Conservation (phyloP, 176 grass and related monocot genomes). For the bread wheat (Triticum aestivum) region DNA sequence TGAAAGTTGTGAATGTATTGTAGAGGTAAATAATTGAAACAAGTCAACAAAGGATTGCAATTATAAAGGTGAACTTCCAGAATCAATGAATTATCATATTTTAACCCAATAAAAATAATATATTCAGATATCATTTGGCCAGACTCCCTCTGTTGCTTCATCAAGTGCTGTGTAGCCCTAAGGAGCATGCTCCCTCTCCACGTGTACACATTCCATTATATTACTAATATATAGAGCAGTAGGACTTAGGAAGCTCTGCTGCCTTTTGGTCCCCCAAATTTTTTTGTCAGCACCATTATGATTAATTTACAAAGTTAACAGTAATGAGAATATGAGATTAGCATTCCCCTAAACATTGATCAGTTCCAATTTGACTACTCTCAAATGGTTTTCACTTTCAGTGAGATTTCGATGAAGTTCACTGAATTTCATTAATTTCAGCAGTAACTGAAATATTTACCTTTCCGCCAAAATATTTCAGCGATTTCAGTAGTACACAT, state of each 20-base stretch:
- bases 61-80: not conserved
- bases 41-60: not conserved
- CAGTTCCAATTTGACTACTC: not conserved
- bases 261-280: not conserved
- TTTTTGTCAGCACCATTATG: not conserved
- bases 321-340: not conserved
- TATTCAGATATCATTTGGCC: not conserved
- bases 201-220: not conserved
- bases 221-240: not conserved
- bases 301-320: not conserved
- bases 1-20: slow-evolving; percentile 44
- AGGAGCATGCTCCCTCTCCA: not conserved
- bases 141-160: not conserved
- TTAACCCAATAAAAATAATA: not conserved
- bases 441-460: no score
- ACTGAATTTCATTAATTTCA: no score
- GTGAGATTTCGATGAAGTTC: no score
- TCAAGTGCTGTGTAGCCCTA: not conserved
- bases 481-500: no score
- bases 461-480: no score
- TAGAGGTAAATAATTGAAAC: slow-evolving; percentile 24
- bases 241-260: not conserved
- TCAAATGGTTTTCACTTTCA: no score
- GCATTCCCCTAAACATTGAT: not conserved
- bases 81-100: not conserved